Evolutionary conservation across 2,329 filamentous ascomycete genomes (phyloP), one percentile per base, ranked within the genome.

Genomic region (Salinomyces thailandicus): DNA sequence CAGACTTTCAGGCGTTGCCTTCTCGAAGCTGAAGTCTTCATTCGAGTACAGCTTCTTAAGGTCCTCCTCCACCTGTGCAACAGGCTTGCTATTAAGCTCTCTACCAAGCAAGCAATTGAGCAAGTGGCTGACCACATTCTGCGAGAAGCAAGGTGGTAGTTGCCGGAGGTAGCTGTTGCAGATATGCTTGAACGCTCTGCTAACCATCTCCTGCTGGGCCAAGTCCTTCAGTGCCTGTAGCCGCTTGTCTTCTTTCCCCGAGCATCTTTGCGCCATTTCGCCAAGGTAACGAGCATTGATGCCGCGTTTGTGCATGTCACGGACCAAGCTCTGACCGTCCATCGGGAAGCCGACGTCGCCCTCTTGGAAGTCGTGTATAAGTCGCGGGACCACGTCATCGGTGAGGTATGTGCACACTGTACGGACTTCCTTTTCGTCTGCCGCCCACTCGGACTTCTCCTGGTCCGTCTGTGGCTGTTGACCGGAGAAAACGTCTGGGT

Each of bases 261-360:
- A 59, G 43, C 60, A 59, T 26, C 81, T 77, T 35, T 83, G 70
- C 9, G 85, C 81, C 44, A 98, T 64, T 61, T 79, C 81, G 47
- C 91, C 91, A n/a, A 96, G 72, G 60, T 98, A 98, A 54, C 93
- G 77, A 44, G 96, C 74, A 66, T 98, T 98, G 67, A 98, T 87
- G 63, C 91, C 91, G 28, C 89, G 84, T 71, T 94, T 94, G 69
- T 98, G 91, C 55, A 98, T 71, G 35, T 95, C 74, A 47, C 79
- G 78, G 52, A 81, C 85, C 40, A 98, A 70, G 14, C 89, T 95
- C 54, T 83, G 76, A n/a, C 91, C 91, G 52, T 98, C 93, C 85
- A 96, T 95, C 9, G 91, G 91, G 68, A 96, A 96, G 52, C 89
- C 91, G 48, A 94, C 81, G 49, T 98, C 89, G 5, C 85, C 87